A percentile compares a stretch with the other conserved stretches of the same genome.
Conservation (phyloP, 495 filamentous ascomycete genomes). For the Neurospora sublineolata region DNA sequence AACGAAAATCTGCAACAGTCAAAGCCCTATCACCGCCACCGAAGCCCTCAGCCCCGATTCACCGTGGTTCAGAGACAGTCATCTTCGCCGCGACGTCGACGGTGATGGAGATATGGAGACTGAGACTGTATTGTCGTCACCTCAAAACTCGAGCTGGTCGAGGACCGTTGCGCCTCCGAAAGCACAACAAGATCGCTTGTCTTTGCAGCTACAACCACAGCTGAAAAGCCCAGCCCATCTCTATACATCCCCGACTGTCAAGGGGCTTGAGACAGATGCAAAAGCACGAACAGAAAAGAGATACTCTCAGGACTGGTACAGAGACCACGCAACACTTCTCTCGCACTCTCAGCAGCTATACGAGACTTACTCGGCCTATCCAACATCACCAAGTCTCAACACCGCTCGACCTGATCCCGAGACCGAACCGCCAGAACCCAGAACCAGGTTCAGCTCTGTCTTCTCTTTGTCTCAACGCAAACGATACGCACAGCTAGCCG, state of each 20-base stretch:
- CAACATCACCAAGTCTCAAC: not conserved
- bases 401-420: not conserved
- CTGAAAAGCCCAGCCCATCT: not conserved
- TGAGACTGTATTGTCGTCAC: constrained; percentile 11
- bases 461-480: not conserved
- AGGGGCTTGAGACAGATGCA: not conserved
- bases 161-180: constrained; percentile 1
- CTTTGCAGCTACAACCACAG: not conserved
- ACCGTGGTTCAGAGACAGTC: constrained; percentile 10
- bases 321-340: not conserved
- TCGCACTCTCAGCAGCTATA: not conserved
- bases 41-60: constrained; percentile 9
- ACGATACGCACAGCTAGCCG: not conserved
- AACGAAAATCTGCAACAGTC: not conserved
- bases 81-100: not conserved
- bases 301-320: not conserved
- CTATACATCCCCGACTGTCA: not conserved
- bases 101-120: constrained; percentile 5
- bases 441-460: not conserved
- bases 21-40: constrained; percentile 12
- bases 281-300: not conserved
- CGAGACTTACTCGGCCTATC: not conserved
- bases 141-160: constrained; percentile 9
- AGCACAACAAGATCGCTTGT: not conserved
- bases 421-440: not conserved